These are phyloP conservation scores for Beauveria bassiana DNA, from an alignment of 2,329 filamentous ascomycete species.

Conservation along the genomic window DNA sequence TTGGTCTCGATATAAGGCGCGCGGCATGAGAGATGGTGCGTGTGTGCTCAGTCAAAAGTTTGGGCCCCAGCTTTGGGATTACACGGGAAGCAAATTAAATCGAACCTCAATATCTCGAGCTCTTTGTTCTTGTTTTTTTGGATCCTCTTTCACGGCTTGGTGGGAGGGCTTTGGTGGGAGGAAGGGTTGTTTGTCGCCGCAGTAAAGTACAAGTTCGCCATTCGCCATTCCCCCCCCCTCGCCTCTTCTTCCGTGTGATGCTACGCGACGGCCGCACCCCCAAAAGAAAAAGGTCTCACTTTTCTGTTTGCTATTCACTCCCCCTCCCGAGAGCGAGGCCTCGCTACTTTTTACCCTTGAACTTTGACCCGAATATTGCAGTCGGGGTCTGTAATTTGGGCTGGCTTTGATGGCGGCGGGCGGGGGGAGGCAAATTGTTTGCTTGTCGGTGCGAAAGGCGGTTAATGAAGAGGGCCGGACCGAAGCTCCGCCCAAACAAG, in stretches of 20 bases:
- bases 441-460: not conserved
- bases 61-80: not conserved
- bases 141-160: not conserved
- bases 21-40: not conserved
- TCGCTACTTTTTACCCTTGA: not conserved
- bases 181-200: not conserved
- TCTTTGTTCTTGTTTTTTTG: not conserved
- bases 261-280: not conserved
- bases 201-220: slow-evolving; percentile 1
- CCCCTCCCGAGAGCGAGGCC: not conserved
- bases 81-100: not conserved
- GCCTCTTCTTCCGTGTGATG: not conserved
- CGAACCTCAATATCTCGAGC: not conserved
- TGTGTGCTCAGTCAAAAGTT: not conserved
- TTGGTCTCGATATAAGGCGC: not conserved
- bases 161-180: not conserved
- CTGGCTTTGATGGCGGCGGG: not conserved
- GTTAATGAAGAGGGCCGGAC: not conserved
- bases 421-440: not conserved
- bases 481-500: not conserved
- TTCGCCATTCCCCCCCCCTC: not conserved
- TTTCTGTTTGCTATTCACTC: slow-evolving; percentile 3
- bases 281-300: not conserved
- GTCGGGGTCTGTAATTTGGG: not conserved
- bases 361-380: not conserved